Conservation (phyloP, 495 filamentous ascomycete species). For the Daldinia bambusicola region DNA sequence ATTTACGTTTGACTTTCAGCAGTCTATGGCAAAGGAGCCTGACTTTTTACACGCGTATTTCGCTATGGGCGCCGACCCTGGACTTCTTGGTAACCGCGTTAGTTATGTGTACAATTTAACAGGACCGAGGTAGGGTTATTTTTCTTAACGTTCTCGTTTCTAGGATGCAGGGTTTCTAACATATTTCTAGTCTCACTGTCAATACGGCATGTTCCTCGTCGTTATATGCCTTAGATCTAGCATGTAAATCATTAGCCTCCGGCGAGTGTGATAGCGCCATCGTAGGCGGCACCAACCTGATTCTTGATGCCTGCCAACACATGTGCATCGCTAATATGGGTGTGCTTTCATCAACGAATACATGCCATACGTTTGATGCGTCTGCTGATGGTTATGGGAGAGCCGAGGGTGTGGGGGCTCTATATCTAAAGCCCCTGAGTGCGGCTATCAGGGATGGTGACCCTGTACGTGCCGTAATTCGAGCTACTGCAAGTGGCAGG, state of each 20-base stretch:
- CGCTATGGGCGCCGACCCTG: conserved; percentile 43
- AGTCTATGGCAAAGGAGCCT: conserved; percentile 42
- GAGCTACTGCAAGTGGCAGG: conserved; percentile 53
- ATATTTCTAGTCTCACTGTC: conserved; percentile 48
- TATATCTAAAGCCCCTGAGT: conserved; percentile 64
- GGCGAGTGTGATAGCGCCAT: conserved; percentile 51
- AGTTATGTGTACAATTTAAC: conserved; percentile 63
- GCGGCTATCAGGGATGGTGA: conserved; percentile 61
- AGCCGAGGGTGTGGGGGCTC: conserved; percentile 63
- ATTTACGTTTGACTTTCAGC: conserved; percentile 56
- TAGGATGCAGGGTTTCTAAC: background rate
- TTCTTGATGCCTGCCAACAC: conserved; percentile 53
- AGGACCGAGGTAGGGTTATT: conserved; percentile 44
- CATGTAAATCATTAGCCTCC: conserved; percentile 49
- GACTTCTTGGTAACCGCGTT: conserved; percentile 58
- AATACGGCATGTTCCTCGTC: conserved; percentile 67
- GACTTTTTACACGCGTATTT: conserved; percentile 27
- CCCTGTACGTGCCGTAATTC: conserved; percentile 70
- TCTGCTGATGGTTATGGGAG: conserved; percentile 72
- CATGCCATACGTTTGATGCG: conserved; percentile 61
- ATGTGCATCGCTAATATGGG: conserved; percentile 55
- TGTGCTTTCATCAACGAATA: conserved; percentile 56
- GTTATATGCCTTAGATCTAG: conserved; percentile 61
- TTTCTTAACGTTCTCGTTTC: background rate
- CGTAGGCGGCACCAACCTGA: conserved; percentile 51